Evolutionary conservation across 192 early-diverging fungal species (phyloP).

Genomic region (Backusella sp.): DNA sequence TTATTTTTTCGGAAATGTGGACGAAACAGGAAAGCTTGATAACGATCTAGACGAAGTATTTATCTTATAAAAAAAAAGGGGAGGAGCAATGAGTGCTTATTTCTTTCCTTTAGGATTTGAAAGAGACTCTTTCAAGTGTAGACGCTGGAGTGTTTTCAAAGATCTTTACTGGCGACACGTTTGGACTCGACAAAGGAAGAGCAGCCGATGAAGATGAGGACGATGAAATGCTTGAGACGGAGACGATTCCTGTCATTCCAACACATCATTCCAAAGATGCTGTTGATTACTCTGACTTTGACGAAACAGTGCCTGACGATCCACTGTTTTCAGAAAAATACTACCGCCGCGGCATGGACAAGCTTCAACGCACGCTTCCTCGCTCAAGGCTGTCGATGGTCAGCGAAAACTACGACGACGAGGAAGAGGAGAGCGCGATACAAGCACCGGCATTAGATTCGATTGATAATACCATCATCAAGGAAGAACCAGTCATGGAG

Average conservation of each 20-base stretch:
- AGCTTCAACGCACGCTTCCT: constrained; percentile 20
- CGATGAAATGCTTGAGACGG: constrained; percentile 28
- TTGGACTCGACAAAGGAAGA: constrained; percentile 52
- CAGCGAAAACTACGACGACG: constrained; percentile 42
- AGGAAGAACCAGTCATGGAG: constrained; percentile 12
- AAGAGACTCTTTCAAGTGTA: constrained; percentile 50
- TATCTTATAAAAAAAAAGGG: background rate
- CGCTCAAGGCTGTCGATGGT: constrained; percentile 27
- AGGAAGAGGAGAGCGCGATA: constrained; percentile 20
- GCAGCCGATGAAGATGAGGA: constrained; percentile 43
- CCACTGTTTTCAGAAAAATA: constrained; percentile 48
- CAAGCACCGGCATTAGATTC: no score
- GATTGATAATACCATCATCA: background rate
- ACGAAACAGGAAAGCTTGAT: constrained; percentile 79
- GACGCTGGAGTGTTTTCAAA: constrained; percentile 51
- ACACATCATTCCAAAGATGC: constrained; percentile 58
- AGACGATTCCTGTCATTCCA: constrained; percentile 49
- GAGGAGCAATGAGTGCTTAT: background rate
- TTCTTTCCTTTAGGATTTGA: constrained; percentile 46
- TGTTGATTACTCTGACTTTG: constrained; percentile 80
- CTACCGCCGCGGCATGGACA: constrained; percentile 40
- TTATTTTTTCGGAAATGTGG: constrained; percentile 90
- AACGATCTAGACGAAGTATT: constrained; percentile 30
- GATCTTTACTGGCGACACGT: constrained; percentile 47
- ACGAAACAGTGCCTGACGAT: constrained; percentile 76